Base-by-base conservation (phyloP, 208 protist genomes). In the Acanthamoeba castellanii region DNA sequence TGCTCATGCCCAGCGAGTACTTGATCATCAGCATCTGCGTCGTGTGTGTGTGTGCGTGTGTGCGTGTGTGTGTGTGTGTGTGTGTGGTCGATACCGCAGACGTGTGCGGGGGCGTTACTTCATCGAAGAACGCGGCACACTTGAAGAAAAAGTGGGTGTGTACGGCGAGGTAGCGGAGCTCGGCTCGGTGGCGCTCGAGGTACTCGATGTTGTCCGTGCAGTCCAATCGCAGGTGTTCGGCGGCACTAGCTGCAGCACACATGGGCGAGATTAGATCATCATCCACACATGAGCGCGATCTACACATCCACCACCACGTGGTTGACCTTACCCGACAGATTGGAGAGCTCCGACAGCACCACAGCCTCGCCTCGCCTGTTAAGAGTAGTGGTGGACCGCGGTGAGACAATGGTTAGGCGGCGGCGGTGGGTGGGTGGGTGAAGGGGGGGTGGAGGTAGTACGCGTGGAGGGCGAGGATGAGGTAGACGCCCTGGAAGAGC, bases 401-500 rank as follows among this genome's bases (percentile, higher is more conserved):
- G n/a, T n/a, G n/a, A n/a, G n/a, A n/a, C 37, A 42, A 42, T 42
- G 37, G 13, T n/a, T 47, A 13, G 61, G 61, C 0, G 25, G 37
- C 6, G 66, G 66, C n/a, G 76, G 4, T 20, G 5, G 55, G 52
- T 0, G 0, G 37, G 37, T 42, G 37, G 37, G 37, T 42, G 37
- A 3, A 7, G 6, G 6, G 37, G 37, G 37, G 37, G 37, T 42
- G 2, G 37, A 42, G 37, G 37, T 42, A 42, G 37, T 85, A 94
- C 91, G 72, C 91, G 55, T 94, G 91, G 32, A 85, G 91, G n/a
- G 47, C 37, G 3, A 94, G 70, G 32, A 85, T 85, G 22, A 94
- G 57, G 25, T 94, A 94, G 45, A 94, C 57, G 25, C 91, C 91
- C 22, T 94, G 91, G 70, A 94, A 94, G 16, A 94, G 91, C 72